A percentile compares a stretch with the other conserved stretches of the same genome.
phyloP scores from a whole-genome alignment of 2,329 filamentous ascomycete genomes.

The Myriosclerotinia scirpicola region DNA sequence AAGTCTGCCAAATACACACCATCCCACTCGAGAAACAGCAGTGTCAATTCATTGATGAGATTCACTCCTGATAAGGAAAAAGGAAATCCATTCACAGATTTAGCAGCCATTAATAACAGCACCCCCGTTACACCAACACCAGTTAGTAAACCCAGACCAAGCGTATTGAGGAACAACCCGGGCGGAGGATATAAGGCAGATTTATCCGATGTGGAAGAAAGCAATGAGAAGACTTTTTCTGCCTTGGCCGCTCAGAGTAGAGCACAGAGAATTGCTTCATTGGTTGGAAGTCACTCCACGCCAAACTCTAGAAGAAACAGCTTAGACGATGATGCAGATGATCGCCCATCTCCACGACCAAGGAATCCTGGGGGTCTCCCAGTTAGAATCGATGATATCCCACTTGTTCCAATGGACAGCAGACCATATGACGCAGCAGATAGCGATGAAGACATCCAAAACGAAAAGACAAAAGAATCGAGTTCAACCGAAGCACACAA shows the following conservation, averaged over 20 bases:
- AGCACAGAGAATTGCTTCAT: slow-evolving; percentile 37
- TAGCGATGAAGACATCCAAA: slow-evolving; percentile 34
- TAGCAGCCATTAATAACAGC: slow-evolving; percentile 15
- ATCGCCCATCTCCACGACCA: slow-evolving; percentile 22
- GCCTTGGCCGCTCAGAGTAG: slow-evolving; percentile 39
- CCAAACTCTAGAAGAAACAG: slow-evolving; percentile 39
- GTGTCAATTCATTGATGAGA: slow-evolving; percentile 28
- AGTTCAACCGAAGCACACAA: slow-evolving; percentile 47
- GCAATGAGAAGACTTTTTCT: slow-evolving; percentile 38
- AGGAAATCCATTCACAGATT: slow-evolving; percentile 37
- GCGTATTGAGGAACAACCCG: slow-evolving; percentile 34
- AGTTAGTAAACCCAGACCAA: slow-evolving; percentile 33
- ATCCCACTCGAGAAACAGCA: slow-evolving; percentile 37
- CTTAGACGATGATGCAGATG: slow-evolving; percentile 35
- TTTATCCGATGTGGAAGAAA: slow-evolving; percentile 29
- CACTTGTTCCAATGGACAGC: slow-evolving; percentile 37
- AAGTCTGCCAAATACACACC: slow-evolving; percentile 29
- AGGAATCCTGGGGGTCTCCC: slow-evolving; percentile 28
- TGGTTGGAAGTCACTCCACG: slow-evolving; percentile 39
- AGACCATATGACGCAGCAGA: slow-evolving; percentile 33
- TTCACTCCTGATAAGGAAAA: slow-evolving; percentile 34
- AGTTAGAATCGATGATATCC: slow-evolving; percentile 40
- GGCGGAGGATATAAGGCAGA: slow-evolving; percentile 11
- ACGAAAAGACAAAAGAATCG: slow-evolving; percentile 28
- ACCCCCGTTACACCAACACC: slow-evolving; percentile 15